Evolutionary conservation across 768 basidiomycete species (phyloP).

Genomic region (Russula abietina): DNA sequence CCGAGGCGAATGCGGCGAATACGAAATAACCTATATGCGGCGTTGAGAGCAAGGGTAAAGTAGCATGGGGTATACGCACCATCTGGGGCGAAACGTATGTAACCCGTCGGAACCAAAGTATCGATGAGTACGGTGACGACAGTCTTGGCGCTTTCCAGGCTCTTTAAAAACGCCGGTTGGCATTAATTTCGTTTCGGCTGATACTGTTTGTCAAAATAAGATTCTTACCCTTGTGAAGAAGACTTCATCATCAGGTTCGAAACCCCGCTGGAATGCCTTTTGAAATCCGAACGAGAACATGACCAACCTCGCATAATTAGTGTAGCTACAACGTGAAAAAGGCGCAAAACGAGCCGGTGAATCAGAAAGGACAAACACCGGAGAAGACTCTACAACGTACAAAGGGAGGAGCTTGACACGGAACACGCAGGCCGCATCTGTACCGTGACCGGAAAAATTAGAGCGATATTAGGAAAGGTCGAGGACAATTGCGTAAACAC

Average conservation of each 20-base stretch:
- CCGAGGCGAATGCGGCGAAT: slow-evolving; percentile 45
- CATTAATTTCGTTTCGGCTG: background rate
- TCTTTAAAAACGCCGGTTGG: slow-evolving; percentile 7
- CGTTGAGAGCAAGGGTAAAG: background rate
- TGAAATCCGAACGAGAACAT: slow-evolving; percentile 42
- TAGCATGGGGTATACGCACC: slow-evolving; percentile 15
- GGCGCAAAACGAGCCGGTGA: background rate
- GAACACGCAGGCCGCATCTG: slow-evolving; percentile 22
- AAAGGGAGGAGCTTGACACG: slow-evolving; percentile 33
- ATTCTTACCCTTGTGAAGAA: slow-evolving; percentile 29
- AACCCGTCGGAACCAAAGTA: slow-evolving; percentile 24
- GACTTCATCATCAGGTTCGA: slow-evolving; percentile 27
- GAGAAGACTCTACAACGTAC: slow-evolving; percentile 30
- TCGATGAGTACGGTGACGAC: slow-evolving; percentile 23
- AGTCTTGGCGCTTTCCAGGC: slow-evolving; percentile 20
- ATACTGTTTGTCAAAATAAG: background rate
- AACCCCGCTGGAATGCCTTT: slow-evolving; percentile 30
- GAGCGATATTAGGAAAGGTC: background rate
- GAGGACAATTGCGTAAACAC: background rate
- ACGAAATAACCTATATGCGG: slow-evolving; percentile 24
- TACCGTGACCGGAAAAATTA: background rate
- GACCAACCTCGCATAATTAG: slow-evolving; percentile 34
- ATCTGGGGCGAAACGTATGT: slow-evolving; percentile 29
- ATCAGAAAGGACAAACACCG: background rate
- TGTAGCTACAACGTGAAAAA: slow-evolving; percentile 13